A percentile compares a stretch with the other conserved stretches of the same genome.
Evolutionary conservation across 2,329 filamentous ascomycete species (phyloP).

Genomic region (Colletotrichum coccodes): DNA sequence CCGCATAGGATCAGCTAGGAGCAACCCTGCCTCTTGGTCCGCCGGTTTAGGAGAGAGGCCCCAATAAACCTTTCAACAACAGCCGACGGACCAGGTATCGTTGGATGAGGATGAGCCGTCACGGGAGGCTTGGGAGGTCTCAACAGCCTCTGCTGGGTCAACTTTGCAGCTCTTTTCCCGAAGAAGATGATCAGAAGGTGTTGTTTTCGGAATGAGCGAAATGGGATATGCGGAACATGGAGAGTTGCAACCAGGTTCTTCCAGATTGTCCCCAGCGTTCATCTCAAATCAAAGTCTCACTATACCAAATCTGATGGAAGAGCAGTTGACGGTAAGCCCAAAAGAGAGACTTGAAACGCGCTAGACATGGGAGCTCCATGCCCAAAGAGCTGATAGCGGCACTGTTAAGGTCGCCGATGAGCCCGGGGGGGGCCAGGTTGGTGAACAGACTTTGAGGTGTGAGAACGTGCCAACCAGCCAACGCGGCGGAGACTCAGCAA

Average conservation of each 20-base stretch:
- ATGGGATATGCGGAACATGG: slow-evolving; percentile 33
- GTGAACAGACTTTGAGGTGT: slow-evolving; percentile 21
- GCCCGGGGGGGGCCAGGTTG: slow-evolving; percentile 2
- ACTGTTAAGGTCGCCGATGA: slow-evolving; percentile 33
- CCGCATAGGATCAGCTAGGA: slow-evolving; percentile 13
- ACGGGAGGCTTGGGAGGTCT: not conserved
- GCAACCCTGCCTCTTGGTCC: slow-evolving; percentile 9
- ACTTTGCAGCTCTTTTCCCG: slow-evolving; percentile 24
- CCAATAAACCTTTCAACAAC: slow-evolving; percentile 15
- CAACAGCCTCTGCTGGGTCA: slow-evolving; percentile 20
- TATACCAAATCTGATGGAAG: slow-evolving; percentile 26
- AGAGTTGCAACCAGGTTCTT: slow-evolving; percentile 30
- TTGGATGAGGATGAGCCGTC: slow-evolving; percentile 28
- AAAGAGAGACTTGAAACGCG: slow-evolving; percentile 34
- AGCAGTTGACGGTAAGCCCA: slow-evolving; percentile 24
- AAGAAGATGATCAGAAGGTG: slow-evolving; percentile 30
- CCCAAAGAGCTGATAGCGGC: slow-evolving; percentile 21
- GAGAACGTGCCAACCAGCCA: slow-evolving; percentile 29
- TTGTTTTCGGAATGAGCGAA: slow-evolving; percentile 32
- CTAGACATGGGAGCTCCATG: slow-evolving; percentile 29
- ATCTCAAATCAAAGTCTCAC: slow-evolving; percentile 34
- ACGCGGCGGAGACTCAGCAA: slow-evolving; percentile 21
- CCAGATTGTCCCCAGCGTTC: slow-evolving; percentile 34
- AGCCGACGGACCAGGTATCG: slow-evolving; percentile 10
- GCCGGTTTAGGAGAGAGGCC: slow-evolving; percentile 4